A percentile compares a stretch with the other conserved stretches of the same genome.
phyloP scores from a whole-genome alignment of 257 asterid species.

The Rhazya stricta region DNA sequence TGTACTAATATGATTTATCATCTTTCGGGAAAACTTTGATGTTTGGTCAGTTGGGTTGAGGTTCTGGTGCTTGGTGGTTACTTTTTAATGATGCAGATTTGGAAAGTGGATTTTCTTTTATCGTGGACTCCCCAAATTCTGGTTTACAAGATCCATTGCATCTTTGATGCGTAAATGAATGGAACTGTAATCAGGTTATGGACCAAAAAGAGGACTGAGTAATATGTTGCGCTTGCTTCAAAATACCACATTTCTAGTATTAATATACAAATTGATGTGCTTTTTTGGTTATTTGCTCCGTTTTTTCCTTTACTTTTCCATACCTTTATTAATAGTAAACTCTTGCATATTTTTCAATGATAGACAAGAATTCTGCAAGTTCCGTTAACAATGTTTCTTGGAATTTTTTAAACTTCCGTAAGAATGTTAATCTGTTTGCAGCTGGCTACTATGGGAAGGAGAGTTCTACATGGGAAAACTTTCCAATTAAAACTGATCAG shows the following conservation, averaged over 20 bases:
- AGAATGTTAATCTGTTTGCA: slow-evolving; percentile 26
- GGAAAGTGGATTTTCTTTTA: neutral
- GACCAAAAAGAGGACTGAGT: neutral
- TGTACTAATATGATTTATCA: neutral
- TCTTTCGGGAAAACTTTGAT: neutral
- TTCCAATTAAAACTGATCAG: slow-evolving; percentile 85
- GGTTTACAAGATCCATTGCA: neutral
- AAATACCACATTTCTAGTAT: no score
- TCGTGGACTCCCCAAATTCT: no score
- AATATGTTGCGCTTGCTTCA: neutral
- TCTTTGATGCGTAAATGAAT: neutral
- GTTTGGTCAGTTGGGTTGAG: neutral
- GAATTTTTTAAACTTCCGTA: neutral
- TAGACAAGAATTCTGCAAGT: neutral
- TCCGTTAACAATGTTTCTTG: neutral
- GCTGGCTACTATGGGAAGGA: slow-evolving; percentile 73
- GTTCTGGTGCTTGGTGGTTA: neutral
- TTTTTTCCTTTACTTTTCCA: neutral
- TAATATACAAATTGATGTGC: neutral
- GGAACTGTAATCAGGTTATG: neutral
- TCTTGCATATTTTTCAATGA: neutral
- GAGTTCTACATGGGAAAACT: slow-evolving; percentile 36
- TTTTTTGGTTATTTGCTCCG: neutral
- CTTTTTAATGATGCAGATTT: neutral
- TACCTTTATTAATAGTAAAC: neutral